phyloP scores from a whole-genome alignment of 176 grass and related monocot species.

The Dendrocalamus sinicus region DNA sequence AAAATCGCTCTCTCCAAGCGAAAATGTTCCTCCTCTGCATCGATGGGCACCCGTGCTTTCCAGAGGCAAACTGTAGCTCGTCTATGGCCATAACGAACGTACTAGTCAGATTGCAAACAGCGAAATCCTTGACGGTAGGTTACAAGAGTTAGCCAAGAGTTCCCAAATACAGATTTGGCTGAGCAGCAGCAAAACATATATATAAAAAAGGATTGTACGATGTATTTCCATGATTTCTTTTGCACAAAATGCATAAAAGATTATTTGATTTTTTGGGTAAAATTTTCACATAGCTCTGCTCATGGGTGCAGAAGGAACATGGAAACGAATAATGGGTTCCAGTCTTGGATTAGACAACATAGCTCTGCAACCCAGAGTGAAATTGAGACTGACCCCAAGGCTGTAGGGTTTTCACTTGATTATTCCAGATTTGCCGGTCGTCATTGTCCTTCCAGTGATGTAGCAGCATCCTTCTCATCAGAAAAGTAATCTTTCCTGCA shows the following conservation, averaged over 20 bases:
- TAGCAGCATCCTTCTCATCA: slow-evolving; percentile 46
- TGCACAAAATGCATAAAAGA: not conserved
- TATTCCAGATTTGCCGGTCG: not conserved
- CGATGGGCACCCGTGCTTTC: not conserved
- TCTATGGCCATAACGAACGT: not conserved
- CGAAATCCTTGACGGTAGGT: not conserved
- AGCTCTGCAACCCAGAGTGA: not conserved
- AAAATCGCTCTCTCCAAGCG: not conserved
- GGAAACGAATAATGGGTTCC: not conserved
- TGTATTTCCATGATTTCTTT: slow-evolving; percentile 6
- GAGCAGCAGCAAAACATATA: not conserved
- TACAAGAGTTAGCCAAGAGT: not conserved
- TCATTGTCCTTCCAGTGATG: slow-evolving; percentile 46
- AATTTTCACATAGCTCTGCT: not conserved
- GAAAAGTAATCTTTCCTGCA: slow-evolving; percentile 72
- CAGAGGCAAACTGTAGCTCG: not conserved
- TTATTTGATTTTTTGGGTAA: slow-evolving; percentile 21
- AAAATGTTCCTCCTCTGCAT: not conserved
- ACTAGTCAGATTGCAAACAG: not conserved
- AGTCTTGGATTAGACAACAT: not conserved
- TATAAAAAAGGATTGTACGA: not conserved
- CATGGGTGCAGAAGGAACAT: not conserved
- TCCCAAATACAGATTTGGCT: not conserved
- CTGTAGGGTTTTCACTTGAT: not conserved
- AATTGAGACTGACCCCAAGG: not conserved